phyloP scores from a whole-genome alignment of 345 rosid genomes.

The Psidium friedrichsthalianum region DNA sequence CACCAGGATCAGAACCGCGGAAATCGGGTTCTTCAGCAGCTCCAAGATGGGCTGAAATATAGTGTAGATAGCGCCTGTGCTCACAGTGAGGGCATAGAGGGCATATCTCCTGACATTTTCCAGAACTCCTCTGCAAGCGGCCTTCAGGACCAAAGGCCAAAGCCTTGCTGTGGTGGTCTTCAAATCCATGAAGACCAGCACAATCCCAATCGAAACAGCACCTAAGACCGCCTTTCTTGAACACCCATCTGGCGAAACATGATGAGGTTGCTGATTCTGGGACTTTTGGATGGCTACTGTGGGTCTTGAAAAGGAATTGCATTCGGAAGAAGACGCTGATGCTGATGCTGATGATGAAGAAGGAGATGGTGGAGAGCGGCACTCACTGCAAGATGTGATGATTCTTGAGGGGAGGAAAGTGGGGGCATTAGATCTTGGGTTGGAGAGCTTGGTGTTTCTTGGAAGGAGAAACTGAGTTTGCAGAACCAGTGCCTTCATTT shows the following conservation, averaged over 20 bases:
- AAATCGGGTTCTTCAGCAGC: slow-evolving; percentile 74
- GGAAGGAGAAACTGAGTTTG: slow-evolving; percentile 9
- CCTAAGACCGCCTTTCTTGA: slow-evolving; percentile 36
- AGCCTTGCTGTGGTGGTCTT: slow-evolving; percentile 38
- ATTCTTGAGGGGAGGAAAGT: neutral
- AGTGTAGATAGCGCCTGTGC: slow-evolving; percentile 80
- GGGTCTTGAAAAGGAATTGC: neutral
- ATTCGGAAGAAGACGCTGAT: neutral
- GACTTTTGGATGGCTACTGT: neutral
- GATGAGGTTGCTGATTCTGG: neutral
- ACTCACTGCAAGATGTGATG: neutral
- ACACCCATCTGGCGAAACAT: neutral
- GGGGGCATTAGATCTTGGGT: neutral
- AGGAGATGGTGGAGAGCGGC: neutral
- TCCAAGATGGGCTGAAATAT: slow-evolving; percentile 51
- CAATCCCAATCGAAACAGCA: slow-evolving; percentile 43
- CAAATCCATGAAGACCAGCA: slow-evolving; percentile 33
- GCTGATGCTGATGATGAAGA: neutral
- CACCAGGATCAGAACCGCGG: slow-evolving; percentile 53
- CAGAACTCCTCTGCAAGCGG: slow-evolving; percentile 88
- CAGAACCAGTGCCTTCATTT: slow-evolving; percentile 21
- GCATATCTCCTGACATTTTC: slow-evolving; percentile 94
- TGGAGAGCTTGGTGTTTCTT: neutral
- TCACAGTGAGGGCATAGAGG: slow-evolving; percentile 85
- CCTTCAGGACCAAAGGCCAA: slow-evolving; percentile 79